phyloP scores from a whole-genome alignment of 345 rosid genomes.

The Populus ilicifolia region DNA sequence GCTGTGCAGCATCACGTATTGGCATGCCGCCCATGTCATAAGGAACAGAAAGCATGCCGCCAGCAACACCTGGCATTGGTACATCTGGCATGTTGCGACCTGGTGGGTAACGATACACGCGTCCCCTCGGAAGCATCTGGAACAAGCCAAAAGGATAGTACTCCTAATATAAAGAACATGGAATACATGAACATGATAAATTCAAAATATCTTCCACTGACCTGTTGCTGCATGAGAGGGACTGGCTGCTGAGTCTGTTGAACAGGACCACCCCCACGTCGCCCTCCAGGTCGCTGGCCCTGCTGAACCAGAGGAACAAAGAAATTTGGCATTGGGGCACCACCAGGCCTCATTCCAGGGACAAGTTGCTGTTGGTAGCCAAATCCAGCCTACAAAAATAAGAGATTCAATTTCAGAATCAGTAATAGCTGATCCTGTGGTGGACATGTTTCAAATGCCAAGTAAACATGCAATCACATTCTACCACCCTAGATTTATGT shows the following conservation, averaged over 20 bases:
- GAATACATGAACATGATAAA: neutral
- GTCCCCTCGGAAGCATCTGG: conserved; percentile 30
- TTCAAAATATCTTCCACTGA: neutral
- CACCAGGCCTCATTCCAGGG: conserved; percentile 33
- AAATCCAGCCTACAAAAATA: conserved; percentile 20
- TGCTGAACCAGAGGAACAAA: conserved; percentile 28
- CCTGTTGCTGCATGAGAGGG: conserved; percentile 32
- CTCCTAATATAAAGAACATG: neutral
- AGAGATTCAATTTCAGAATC: neutral
- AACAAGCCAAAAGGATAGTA: neutral
- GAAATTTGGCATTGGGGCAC: conserved; percentile 29
- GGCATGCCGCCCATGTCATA: conserved; percentile 25
- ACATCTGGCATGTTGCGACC: conserved; percentile 26
- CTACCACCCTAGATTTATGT: neutral
- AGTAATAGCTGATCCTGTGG: too few relatives aligned
- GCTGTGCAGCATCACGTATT: conserved; percentile 16
- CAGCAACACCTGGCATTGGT: conserved; percentile 23
- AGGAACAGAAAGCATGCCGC: conserved; percentile 27
- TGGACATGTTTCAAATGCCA: neutral
- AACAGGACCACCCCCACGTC: conserved; percentile 19
- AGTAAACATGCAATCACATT: neutral
- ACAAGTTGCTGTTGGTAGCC: conserved; percentile 33
- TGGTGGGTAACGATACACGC: conserved; percentile 24
- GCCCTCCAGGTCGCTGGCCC: conserved; percentile 20
- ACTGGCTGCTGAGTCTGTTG: conserved; percentile 26